Conservation (phyloP, 352 stramenopile genomes). For the Phytophthora vignae region DNA sequence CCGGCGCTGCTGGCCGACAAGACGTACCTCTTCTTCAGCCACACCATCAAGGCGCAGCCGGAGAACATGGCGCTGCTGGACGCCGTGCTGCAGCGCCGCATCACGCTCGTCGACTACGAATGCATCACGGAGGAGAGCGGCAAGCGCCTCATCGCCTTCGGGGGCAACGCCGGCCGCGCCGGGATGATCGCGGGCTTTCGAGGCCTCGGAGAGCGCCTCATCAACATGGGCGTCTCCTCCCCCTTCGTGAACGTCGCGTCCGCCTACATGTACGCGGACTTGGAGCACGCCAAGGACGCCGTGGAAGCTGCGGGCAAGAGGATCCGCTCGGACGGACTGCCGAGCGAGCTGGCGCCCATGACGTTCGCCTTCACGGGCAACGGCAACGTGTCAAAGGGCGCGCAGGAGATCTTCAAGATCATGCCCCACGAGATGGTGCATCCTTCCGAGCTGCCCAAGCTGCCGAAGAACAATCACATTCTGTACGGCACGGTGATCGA, state of each 20-base stretch:
- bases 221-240: conserved; percentile 93
- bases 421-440: conserved; percentile 95
- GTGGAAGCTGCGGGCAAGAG: conserved; percentile 83
- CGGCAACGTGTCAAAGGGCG: conserved; percentile 95
- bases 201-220: conserved; percentile 92
- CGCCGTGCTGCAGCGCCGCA: conserved; percentile 90
- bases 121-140: conserved; percentile 92
- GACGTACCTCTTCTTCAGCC: conserved; percentile 97
- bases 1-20: conserved; percentile 89
- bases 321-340: conserved; percentile 87
- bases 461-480: conserved; percentile 68
- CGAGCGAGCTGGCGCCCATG: conserved; percentile 77
- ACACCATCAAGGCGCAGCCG: conserved; percentile 97
- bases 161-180: conserved; percentile 93
- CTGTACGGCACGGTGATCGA: conserved; percentile 87
- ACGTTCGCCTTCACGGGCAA: conserved; percentile 95
- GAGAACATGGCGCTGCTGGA: conserved; percentile 97
- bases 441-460: conserved; percentile 82
- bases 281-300: conserved; percentile 89
- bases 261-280: conserved; percentile 94
- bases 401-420: conserved; percentile 95
- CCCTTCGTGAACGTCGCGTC: conserved; percentile 95
- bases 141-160: conserved; percentile 94
- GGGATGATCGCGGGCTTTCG: conserved; percentile 96
- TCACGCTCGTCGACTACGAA: conserved; percentile 97